Evolutionary conservation across 2,329 filamentous ascomycete genomes (phyloP), one percentile per base, ranked within the genome.

Genomic region (Aspergillus nomiae): DNA sequence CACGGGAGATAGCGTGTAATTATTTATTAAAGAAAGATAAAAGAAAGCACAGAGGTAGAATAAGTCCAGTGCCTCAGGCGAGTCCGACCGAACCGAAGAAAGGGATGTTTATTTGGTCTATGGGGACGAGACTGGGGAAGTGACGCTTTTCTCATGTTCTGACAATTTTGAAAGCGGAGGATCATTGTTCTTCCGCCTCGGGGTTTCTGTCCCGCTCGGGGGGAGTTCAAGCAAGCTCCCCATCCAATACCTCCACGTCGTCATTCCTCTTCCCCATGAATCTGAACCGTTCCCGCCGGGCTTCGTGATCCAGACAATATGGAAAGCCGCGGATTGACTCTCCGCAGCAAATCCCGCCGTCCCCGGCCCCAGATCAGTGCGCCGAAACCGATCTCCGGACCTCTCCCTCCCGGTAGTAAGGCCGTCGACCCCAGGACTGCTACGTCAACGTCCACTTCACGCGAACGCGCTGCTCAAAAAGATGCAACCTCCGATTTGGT

Each of bases 401-500:
- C 70, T 71, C 73, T 76, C 66, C 78, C 67, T 70, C 67, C 77
- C 58, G 72, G 73, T 60, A 73, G 69, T 74, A 71, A 78, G 74
- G 63, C 77, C 71, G 60, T 77, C 61, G 73, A 77, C 38, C 70
- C 69, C 51, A 70, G 69, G 61, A 69, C 73, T 46, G 63, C 74
- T 60, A 67, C 73, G 56, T 67, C 68, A 58, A 68, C 71, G 57
- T 67, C 70, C 57, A 73, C 66, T 45, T 74, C 73, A 8, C 77
- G 77, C 43, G 78, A 82, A 68, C 75, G 80, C 59, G 76, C 79
- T 45, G 79, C 80, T 65, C 74, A 79, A 61, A 81, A 79, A 60
- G 81, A 76, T 62, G 84, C 86, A 70, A 89, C 88, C 48, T 87
- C 87, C 21, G 94, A 99, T 77, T 84, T 98, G 59, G 94, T 99